Base-by-base conservation (phyloP, 73 alveolate species). In the Tetrahymena malaccensis region DNA sequence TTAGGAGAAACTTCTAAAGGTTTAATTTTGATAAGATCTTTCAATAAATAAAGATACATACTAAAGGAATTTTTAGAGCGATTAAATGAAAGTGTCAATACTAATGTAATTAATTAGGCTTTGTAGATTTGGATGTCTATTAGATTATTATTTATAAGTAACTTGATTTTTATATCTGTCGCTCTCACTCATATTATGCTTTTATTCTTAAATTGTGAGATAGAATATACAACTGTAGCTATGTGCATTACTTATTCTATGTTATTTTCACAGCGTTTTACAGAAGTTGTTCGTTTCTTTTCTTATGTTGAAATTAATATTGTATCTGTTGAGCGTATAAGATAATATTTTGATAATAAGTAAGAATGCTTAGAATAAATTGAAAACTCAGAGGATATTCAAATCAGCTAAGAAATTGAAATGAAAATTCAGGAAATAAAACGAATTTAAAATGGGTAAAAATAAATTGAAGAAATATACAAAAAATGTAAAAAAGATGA, bases 1-100 rank as follows among this genome's bases (percentile, higher is more conserved):
- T 40, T 94, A n/a, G 85, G 85, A 43, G 94, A 94, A 38, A 27
- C 85, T 35, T 94, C 43, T 34, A 94, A 94, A 94, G 96, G 96
- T 15, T 84, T 94, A 37, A 38, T 37, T 40, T 84, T 85, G 21
- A 94, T 94, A 34, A 94, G 89, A 34, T 93, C 94, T 40, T 94
- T 94, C 7, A 94, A 94, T 55, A 94, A 94, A 57, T 31, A 84
- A 43, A 94, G 19, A 85, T 83, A 94, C 21, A 27, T 13, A 2
- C 34, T 94, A 37, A 84, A 37, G 27, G 55, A 83, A 38, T 25
- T 8, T 83, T 94, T 43, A 94, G 96, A 35, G 22, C 13, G 35
- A 35, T 83, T 94, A 40, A n/a, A 27, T 19, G 22, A 43, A 34
- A 94, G 55, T 40, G 35, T 94, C 35, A 94, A 25, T 43, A 85